Conservation (phyloP, 208 protist species). For the Trypanosoma conorhini region DNA sequence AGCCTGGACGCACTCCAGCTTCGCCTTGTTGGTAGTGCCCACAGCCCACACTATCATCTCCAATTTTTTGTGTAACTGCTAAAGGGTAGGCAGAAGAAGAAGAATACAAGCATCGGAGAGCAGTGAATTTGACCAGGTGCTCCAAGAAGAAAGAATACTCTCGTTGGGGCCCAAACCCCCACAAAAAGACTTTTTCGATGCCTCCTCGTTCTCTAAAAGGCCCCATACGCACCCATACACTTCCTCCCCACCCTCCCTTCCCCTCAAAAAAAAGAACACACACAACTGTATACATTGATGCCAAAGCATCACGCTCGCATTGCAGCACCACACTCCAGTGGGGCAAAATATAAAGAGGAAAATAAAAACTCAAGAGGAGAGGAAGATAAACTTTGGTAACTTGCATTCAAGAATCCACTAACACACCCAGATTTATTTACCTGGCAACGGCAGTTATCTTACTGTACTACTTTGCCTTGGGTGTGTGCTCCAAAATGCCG, state of each 20-base stretch:
- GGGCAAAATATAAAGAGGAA: constrained; percentile 2
- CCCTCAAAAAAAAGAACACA: background rate
- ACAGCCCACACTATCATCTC: constrained; percentile 59
- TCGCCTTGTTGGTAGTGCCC: constrained; percentile 80
- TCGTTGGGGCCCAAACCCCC: background rate
- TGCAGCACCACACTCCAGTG: background rate
- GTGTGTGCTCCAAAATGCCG: constrained; percentile 69
- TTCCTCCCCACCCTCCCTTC: background rate
- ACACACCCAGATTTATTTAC: background rate
- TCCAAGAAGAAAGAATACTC: background rate
- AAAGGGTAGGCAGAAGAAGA: background rate
- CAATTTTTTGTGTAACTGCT: background rate
- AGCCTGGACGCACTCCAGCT: constrained; percentile 46
- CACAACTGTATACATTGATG: background rate
- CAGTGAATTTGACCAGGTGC: background rate
- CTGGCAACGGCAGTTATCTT: background rate
- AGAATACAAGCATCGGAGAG: background rate
- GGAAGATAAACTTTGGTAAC: background rate
- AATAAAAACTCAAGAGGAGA: background rate
- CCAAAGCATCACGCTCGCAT: background rate
- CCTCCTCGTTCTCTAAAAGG: no score
- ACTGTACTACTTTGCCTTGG: constrained; percentile 18
- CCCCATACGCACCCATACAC: no score
- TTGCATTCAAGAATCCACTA: background rate
- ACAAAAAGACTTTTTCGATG: background rate